A percentile compares a stretch with the other conserved stretches of the same genome.
phyloP scores from a whole-genome alignment of 202 grass and related monocot species.

The Carex sylvatica region DNA sequence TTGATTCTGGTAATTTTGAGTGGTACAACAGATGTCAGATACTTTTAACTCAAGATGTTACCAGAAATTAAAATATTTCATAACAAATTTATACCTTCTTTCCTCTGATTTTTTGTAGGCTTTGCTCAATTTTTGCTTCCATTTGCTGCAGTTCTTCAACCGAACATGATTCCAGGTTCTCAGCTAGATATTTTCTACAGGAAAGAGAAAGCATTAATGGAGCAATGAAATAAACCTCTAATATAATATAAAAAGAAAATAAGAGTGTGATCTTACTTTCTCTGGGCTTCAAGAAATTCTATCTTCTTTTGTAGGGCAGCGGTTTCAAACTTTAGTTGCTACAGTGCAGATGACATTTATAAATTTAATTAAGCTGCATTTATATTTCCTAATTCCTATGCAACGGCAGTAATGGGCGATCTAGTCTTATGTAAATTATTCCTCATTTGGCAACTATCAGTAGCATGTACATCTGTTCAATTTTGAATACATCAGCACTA shows the following conservation, averaged over 20 bases:
- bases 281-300: constrained; percentile 29
- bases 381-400: background rate
- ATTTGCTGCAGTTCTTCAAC: constrained; percentile 32
- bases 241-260: background rate
- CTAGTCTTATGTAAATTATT: background rate
- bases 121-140: constrained; percentile 33
- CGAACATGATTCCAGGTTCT: constrained; percentile 21
- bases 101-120: constrained; percentile 32
- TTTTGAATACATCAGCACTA: background rate
- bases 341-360: background rate
- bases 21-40: background rate
- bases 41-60: background rate
- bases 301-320: constrained; percentile 26
- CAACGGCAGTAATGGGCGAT: background rate
- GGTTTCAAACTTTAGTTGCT: constrained; percentile 25
- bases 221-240: background rate
- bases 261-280: constrained; percentile 13
- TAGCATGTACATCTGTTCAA: background rate
- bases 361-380: background rate
- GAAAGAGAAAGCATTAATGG: background rate
- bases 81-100: constrained; percentile 27
- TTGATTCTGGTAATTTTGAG: constrained; percentile 25
- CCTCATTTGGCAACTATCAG: background rate
- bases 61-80: background rate
- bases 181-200: constrained; percentile 19